Evolutionary conservation across 441 rosid genomes (phyloP).

Genomic region (Aquilaria agallochum): DNA sequence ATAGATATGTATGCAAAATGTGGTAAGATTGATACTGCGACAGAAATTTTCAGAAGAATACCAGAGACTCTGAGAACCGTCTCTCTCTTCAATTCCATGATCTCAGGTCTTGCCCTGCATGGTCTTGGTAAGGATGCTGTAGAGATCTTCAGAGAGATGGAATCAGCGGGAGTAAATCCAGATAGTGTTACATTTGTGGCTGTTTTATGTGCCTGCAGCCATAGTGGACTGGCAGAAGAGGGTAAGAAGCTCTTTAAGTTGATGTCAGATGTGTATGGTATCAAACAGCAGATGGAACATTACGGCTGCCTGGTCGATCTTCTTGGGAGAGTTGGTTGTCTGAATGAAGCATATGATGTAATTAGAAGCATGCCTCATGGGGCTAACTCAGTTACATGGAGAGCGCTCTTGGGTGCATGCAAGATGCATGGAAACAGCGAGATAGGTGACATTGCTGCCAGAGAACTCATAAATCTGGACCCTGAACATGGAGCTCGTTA

Average conservation of each 20-base stretch:
- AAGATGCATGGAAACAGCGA: conserved; percentile 24
- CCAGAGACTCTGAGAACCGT: conserved; percentile 14
- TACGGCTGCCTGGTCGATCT: conserved; percentile 40
- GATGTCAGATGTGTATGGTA: conserved; percentile 16
- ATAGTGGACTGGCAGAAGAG: conserved; percentile 22
- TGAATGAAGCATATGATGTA: conserved; percentile 28
- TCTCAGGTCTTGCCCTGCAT: conserved; percentile 33
- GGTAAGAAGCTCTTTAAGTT: conserved; percentile 25
- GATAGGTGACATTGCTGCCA: conserved; percentile 27
- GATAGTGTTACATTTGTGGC: conserved; percentile 28
- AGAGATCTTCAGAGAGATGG: conserved; percentile 25
- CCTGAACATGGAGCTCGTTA: conserved; percentile 32
- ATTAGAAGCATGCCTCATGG: conserved; percentile 28
- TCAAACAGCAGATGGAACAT: conserved; percentile 27
- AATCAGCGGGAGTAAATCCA: conserved; percentile 16
- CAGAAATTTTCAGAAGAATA: conserved; percentile 18
- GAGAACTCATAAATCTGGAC: conserved; percentile 23
- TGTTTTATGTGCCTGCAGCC: conserved; percentile 30
- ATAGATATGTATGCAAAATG: conserved; percentile 42
- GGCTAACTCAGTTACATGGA: conserved; percentile 31
- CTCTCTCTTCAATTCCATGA: conserved; percentile 25
- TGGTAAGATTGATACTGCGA: conserved; percentile 28
- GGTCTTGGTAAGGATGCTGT: conserved; percentile 27
- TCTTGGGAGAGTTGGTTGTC: conserved; percentile 29
- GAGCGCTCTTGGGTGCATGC: conserved; percentile 32